Evolutionary conservation across 2,329 filamentous ascomycete species (phyloP), one percentile per base, ranked within the genome.

Genomic region (Colletotrichum caudatum): DNA sequence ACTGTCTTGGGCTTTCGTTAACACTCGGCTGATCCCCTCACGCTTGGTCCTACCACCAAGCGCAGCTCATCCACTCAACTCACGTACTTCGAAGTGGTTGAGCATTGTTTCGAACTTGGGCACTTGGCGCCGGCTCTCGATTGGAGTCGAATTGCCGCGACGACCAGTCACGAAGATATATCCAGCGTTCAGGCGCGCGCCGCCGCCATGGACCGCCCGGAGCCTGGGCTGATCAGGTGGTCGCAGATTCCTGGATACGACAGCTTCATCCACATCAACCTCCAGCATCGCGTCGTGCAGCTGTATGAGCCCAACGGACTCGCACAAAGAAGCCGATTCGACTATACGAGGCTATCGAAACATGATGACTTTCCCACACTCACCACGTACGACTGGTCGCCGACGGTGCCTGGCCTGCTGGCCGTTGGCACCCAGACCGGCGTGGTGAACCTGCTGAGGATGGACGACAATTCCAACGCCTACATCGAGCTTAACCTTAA

Each of bases 361-460:
- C 89, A 91, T 75, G 88, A 90, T 77, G 88, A 91, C 75, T 87
- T 91, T 56, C 90, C 89, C 50, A 86, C 87, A 5, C 82, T 92
- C 70, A 91, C 88, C 54, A 90, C 89, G 6, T 91, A 90, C 77
- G 90, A 92, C 80, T 92, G 89, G 90, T 91, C 89, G 16, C 88
- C 89, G 35, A 84, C 84, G 39, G 83, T 88, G n/a, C 83, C 86
- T 41, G 89, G 90, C 63, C 84, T 95, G 11, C 87, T 96, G 51
- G 93, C 92, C 29, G 88, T 96, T 37, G 94, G 94, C 51, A 93
- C 92, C 14, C 88, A 90, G 18, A 90, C 90, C 50, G 94, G 94
- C 60, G 89, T 94, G 67, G 92, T 94, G 74, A 92, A 92, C 74
- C 83, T 97, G 26, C 82, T 96, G 67, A 88, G 91, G 72, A 87